Evolutionary conservation across 2,329 filamentous ascomycete genomes (phyloP).

Genomic region (Calonectria crousiana): DNA sequence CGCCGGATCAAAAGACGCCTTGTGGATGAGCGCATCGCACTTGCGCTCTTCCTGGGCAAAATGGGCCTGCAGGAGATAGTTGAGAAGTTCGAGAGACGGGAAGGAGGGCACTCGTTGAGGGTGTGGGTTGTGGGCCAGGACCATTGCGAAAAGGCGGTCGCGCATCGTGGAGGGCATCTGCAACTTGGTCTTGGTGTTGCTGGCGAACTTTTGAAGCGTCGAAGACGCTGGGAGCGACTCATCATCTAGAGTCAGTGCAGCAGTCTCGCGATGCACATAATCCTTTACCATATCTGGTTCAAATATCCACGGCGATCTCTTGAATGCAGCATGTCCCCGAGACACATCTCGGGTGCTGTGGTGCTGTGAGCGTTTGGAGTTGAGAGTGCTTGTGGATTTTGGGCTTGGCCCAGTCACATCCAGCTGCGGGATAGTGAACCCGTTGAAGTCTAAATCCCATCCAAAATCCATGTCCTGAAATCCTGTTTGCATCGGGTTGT

Average conservation of each 20-base stretch:
- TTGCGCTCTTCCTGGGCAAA: constrained; percentile 34
- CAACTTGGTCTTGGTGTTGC: constrained; percentile 4
- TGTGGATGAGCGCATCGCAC: constrained; percentile 37
- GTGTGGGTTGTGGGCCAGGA: constrained; percentile 36
- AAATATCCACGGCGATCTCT: constrained; percentile 34
- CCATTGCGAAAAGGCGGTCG: constrained; percentile 42
- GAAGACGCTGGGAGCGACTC: constrained; percentile 18
- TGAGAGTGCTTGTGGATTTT: constrained; percentile 27
- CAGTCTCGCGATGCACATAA: constrained; percentile 19
- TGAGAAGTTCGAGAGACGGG: constrained; percentile 39
- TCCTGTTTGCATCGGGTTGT: constrained; percentile 20
- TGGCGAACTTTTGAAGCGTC: constrained; percentile 4
- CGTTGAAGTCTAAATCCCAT: constrained; percentile 37
- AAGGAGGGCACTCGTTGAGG: constrained; percentile 38
- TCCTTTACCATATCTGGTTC: constrained; percentile 27
- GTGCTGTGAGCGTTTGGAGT: constrained; percentile 32
- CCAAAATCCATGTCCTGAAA: constrained; percentile 38
- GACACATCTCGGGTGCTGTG: constrained; percentile 28
- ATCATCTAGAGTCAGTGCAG: constrained; percentile 13
- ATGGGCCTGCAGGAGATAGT: constrained; percentile 35
- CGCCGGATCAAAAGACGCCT: constrained; percentile 33
- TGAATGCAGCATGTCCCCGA: constrained; percentile 21
- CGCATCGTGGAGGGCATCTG: constrained; percentile 31
- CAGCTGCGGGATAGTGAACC: constrained; percentile 28
- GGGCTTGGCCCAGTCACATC: constrained; percentile 25